Base-by-base conservation (phyloP, 257 asterid genomes). In the Solanum ahanhuiri region DNA sequence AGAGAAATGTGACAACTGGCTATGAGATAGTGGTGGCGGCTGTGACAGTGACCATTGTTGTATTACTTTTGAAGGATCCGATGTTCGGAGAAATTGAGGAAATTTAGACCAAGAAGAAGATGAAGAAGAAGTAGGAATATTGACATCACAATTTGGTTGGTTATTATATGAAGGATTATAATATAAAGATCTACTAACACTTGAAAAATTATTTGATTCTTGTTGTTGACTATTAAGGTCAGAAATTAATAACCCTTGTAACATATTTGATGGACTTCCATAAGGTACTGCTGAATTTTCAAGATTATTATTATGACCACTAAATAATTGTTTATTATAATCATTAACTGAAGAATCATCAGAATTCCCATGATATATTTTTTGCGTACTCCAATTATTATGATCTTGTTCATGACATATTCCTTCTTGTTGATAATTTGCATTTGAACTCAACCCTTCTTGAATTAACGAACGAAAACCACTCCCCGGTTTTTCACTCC, bases 1-100 rank as follows among this genome's bases (percentile, higher is more conserved):
- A 18, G 94, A 90, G 89, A 93, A 93, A 82, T 96, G 98, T 86
- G 95, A 89, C 73, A 92, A 87, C 83, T 94, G 95, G 70, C 91
- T 87, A 3, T 86, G 91, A 25, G 87, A 64, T 58, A 86, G 85
- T 51, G 87, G 64, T 15, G 88, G 83, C 34, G 88, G 28, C 3
- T n/a, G 88, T 84, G 69, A 60, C 2, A 39, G 87, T 84, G 58
- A 37, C 87, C 70, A 63, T 3, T 54, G 89, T 9, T 51, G 88
- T 86, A 88, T 93, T 86, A 88, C 94, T 86, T 90, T 92, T 17
- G 96, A 89, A 39, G 93, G 93, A 10, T 35, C 18, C 7, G 96
- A 91, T 4, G 88, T 85, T 79, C 91, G 89, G 60, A 92, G 20
- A 86, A 93, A 93, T 86, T 89, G 93, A 39, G 93, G 96, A 83